Conservation (phyloP, 2,329 filamentous ascomycete species). For the Incumbomyces delicatus region DNA sequence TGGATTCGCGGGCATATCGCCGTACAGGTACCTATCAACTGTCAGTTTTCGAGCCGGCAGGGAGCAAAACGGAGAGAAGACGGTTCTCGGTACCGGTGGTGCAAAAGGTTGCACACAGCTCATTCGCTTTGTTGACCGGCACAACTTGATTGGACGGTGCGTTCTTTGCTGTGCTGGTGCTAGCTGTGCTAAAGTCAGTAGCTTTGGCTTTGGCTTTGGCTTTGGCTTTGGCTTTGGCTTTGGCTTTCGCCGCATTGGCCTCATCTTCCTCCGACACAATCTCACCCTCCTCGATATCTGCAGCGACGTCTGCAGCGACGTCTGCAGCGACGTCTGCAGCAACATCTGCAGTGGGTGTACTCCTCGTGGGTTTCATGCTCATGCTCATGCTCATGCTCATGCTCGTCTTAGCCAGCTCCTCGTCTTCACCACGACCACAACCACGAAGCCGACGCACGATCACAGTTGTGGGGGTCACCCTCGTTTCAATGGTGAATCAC, state of each 20-base stretch:
- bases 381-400: too few species aligned
- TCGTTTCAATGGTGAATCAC: too few species aligned
- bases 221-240: too few species aligned
- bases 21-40: neutral
- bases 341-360: too few species aligned
- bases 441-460: too few species aligned
- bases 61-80: neutral
- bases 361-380: too few species aligned
- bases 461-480: too few species aligned
- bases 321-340: too few species aligned
- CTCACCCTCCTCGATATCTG: neutral
- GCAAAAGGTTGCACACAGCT: slow-evolving; percentile 3
- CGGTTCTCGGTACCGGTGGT: slow-evolving; percentile 2
- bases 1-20: slow-evolving; percentile 68
- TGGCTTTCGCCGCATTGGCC: neutral
- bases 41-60: neutral
- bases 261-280: slow-evolving; percentile 1
- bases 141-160: neutral
- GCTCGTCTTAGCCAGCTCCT: too few species aligned
- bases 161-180: neutral
- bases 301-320: too few species aligned
- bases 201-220: neutral
- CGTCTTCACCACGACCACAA: too few species aligned
- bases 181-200: neutral
- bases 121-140: neutral